Conservation (phyloP, 1,284 basidiomycete species). For the Rhodofomes roseus region DNA sequence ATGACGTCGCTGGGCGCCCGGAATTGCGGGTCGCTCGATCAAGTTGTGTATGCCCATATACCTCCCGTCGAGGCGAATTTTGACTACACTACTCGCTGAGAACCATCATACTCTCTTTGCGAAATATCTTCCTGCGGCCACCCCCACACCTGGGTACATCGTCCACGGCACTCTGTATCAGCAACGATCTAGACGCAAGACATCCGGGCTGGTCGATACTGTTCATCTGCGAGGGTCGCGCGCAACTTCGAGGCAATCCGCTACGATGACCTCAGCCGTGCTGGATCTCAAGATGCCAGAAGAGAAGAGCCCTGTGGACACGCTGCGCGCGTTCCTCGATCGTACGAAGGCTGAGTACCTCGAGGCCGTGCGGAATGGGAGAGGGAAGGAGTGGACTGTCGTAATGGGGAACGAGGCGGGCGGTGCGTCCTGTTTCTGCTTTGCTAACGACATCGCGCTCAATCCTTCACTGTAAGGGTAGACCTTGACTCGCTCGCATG, state of each 20-base stretch:
- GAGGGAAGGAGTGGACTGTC: slow-evolving; percentile 67
- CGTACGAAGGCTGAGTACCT: slow-evolving; percentile 40
- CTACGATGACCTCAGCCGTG: background rate
- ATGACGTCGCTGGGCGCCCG: too few species aligned
- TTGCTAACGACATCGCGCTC: background rate
- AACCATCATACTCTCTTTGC: too few species aligned
- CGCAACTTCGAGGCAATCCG: background rate
- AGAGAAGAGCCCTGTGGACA: background rate
- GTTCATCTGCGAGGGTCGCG: background rate
- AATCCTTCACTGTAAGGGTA: slow-evolving; percentile 29
- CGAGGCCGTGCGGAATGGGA: slow-evolving; percentile 37
- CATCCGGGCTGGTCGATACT: background rate
- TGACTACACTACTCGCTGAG: too few species aligned
- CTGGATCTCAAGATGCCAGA: too few species aligned
- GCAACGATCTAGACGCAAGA: background rate
- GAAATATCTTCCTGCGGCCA: too few species aligned
- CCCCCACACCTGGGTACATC: too few species aligned
- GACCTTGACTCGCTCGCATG: slow-evolving; percentile 88
- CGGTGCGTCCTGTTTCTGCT: slow-evolving; percentile 45
- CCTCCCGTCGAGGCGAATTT: too few species aligned
- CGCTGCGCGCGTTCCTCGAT: background rate
- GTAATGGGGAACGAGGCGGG: slow-evolving; percentile 93
- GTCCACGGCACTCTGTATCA: too few species aligned
- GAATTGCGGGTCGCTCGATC: too few species aligned
- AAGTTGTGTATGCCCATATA: too few species aligned